Percentiles rank a stretch among this genome's conserved stretches.
phyloP scores from a whole-genome alignment of 1,284 basidiomycete species.

The Trichosporon faecale region DNA sequence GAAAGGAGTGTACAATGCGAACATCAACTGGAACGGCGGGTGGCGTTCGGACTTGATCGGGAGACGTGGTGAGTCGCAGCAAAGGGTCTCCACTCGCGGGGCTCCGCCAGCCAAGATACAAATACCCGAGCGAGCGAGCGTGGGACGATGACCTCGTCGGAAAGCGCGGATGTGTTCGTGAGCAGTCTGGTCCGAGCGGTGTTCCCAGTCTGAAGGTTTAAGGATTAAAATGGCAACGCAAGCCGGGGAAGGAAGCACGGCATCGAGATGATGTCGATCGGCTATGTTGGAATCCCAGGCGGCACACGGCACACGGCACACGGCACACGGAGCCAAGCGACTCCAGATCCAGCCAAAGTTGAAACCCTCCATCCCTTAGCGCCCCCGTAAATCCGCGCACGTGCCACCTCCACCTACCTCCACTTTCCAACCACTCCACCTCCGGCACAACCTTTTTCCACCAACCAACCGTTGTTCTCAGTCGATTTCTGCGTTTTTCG shows the following conservation, averaged over 20 bases:
- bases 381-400: neutral
- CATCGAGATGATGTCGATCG: neutral
- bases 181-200: neutral
- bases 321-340: neutral
- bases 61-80: constrained; percentile 4
- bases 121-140: neutral
- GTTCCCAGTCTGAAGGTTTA: neutral
- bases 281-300: neutral
- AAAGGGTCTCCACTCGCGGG: neutral
- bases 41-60: constrained; percentile 10
- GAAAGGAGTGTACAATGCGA: neutral
- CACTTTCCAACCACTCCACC: neutral
- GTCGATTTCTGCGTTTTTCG: neutral
- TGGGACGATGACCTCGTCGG: neutral
- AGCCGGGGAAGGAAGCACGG: neutral
- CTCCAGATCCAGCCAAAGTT: neutral
- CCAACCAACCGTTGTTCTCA: neutral
- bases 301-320: too few species aligned
- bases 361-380: neutral
- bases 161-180: neutral
- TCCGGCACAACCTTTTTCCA: neutral
- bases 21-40: neutral
- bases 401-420: neutral
- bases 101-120: neutral
- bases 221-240: neutral